These are phyloP conservation scores for Populus deltoides DNA, from an alignment of 345 rosid species.

Conservation along the genomic window DNA sequence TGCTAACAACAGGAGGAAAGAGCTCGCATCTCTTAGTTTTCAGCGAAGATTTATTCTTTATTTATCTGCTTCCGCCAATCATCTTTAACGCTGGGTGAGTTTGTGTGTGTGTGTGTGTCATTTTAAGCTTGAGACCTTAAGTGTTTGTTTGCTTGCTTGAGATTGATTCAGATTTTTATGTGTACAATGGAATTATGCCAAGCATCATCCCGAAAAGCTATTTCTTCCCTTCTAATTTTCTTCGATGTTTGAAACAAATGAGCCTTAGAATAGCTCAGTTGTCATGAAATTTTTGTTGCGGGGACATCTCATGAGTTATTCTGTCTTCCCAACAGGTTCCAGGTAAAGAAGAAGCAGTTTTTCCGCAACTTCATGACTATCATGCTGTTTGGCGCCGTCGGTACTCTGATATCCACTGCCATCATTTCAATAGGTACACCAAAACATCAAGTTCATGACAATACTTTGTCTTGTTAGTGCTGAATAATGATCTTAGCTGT, in stretches of 20 bases:
- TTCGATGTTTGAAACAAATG: not conserved
- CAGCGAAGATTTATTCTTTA: constrained; percentile 96
- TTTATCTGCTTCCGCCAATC: constrained; percentile 96
- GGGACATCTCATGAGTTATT: not conserved
- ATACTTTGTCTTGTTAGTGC: not conserved
- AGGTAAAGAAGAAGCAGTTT: constrained; percentile 98
- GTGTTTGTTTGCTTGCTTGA: not conserved
- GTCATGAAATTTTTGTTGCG: not conserved
- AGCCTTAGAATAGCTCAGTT: not conserved
- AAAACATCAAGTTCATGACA: not conserved
- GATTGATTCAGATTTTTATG: not conserved
- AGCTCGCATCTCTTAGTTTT: constrained; percentile 82
- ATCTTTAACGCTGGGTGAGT: constrained; percentile 95
- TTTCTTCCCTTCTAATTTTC: not conserved
- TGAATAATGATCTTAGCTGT: not conserved
- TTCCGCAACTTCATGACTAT: constrained; percentile 96
- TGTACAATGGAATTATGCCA: too few relatives aligned
- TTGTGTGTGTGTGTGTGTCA: not conserved
- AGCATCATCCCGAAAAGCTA: too few relatives aligned
- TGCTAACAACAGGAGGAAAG: constrained; percentile 72
- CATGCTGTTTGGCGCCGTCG: constrained; percentile 87
- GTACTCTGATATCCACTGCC: constrained; percentile 82
- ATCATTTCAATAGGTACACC: constrained; percentile 71
- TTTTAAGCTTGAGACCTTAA: not conserved
- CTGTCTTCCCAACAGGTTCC: constrained; percentile 54